A percentile compares a stretch with the other conserved stretches of the same genome.
Conservation (phyloP, 371 early-diverging fungal species). For the Vairimorpha ceranae region DNA sequence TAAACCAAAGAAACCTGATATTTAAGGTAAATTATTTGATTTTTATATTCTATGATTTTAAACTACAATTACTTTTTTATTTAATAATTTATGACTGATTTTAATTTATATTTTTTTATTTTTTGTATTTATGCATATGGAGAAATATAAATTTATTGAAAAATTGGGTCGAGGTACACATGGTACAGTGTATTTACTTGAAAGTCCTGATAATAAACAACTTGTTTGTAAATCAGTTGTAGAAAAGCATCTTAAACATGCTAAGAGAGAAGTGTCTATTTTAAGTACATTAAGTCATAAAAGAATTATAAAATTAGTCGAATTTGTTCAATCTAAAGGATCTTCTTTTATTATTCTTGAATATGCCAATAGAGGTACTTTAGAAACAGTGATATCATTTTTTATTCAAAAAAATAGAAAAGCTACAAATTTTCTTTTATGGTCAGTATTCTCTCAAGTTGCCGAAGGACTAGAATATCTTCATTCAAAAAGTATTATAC, state of each 20-base stretch:
- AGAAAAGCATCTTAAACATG: slow-evolving; percentile 43
- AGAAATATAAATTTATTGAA: slow-evolving; percentile 53
- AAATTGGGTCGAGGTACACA: slow-evolving; percentile 60
- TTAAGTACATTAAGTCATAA: slow-evolving; percentile 77
- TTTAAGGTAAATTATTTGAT: too few relatives aligned
- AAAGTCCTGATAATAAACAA: slow-evolving; percentile 12
- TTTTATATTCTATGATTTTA: neutral
- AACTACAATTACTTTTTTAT: too few relatives aligned
- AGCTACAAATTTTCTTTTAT: slow-evolving; percentile 71
- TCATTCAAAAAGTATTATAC: slow-evolving; percentile 83
- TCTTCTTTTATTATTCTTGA: slow-evolving; percentile 74
- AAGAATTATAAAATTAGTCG: slow-evolving; percentile 80
- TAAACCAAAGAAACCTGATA: too few relatives aligned
- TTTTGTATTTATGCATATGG: slow-evolving; percentile 31
- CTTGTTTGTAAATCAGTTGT: slow-evolving; percentile 55
- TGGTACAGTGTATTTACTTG: slow-evolving; percentile 55
- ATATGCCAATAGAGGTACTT: slow-evolving; percentile 74
- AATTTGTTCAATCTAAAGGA: slow-evolving; percentile 65
- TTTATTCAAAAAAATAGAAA: slow-evolving; percentile 67
- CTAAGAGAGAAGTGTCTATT: slow-evolving; percentile 74
- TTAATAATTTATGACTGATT: neutral
- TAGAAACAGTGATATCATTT: slow-evolving; percentile 71
- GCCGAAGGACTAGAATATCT: slow-evolving; percentile 80
- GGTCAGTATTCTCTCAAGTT: slow-evolving; percentile 73
- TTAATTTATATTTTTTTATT: neutral